These are phyloP conservation scores for Diaporthe caulivora DNA, from an alignment of 2,329 filamentous ascomycete genomes.

Conservation along the genomic window DNA sequence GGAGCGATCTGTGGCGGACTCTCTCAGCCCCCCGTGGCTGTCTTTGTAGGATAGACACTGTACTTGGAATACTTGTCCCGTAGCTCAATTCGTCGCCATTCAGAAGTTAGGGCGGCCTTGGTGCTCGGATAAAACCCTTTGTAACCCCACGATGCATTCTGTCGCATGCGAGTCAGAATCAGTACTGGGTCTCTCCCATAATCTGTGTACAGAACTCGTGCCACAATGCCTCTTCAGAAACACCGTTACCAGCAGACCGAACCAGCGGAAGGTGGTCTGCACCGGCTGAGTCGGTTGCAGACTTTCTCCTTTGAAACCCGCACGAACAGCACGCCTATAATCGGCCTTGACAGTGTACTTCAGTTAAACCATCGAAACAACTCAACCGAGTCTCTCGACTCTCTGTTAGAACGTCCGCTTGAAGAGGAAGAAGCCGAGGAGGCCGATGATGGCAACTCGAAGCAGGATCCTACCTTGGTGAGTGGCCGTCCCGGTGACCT, in stretches of 20 bases:
- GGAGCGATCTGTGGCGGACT: background rate
- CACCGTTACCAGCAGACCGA: background rate
- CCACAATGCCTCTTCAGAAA: constrained; percentile 15
- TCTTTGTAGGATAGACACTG: background rate
- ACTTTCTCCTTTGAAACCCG: constrained; percentile 19
- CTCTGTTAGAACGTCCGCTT: background rate
- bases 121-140: background rate
- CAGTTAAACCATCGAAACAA: background rate
- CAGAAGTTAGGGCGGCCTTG: background rate
- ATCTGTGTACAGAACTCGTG: background rate
- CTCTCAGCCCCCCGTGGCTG: constrained; percentile 15
- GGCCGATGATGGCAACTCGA: background rate
- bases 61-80: background rate
- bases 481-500: background rate
- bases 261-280: background rate
- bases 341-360: constrained; percentile 5
- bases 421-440: constrained; percentile 5
- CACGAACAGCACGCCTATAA: constrained; percentile 15
- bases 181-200: too few relatives aligned
- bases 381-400: constrained; percentile 9
- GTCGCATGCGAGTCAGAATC: background rate
- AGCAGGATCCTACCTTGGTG: constrained; percentile 9
- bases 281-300: constrained; percentile 17
- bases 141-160: constrained; percentile 9
- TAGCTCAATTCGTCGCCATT: background rate